A percentile compares a stretch with the other conserved stretches of the same genome.
phyloP scores from a whole-genome alignment of 2,329 filamentous ascomycete genomes.

The Rutstroemia sp. region DNA sequence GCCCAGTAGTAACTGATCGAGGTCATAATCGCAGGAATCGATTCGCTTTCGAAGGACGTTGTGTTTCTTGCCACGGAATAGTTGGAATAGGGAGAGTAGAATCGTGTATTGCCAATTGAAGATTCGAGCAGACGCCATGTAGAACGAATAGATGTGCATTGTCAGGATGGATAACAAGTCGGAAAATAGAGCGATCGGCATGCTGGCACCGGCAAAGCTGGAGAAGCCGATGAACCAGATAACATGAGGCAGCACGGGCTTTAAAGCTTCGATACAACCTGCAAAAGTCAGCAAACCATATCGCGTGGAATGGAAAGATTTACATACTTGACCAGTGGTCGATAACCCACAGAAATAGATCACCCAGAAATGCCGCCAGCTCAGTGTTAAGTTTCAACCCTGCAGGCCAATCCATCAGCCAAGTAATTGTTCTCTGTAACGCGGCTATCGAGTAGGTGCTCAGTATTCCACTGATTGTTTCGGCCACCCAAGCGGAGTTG shows the following conservation, averaged over 20 bases:
- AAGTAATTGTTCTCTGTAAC: constrained; percentile 79
- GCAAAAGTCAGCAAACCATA: background rate
- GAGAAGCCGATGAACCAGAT: constrained; percentile 93
- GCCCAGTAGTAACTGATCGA: constrained; percentile 91
- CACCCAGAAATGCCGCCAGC: constrained; percentile 85
- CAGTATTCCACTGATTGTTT: constrained; percentile 68
- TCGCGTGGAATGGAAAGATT: background rate
- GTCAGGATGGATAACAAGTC: constrained; percentile 88
- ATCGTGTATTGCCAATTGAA: constrained; percentile 99
- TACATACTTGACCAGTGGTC: constrained; percentile 85
- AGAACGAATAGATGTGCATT: constrained; percentile 96
- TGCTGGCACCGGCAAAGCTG: constrained; percentile 89
- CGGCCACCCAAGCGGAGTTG: constrained; percentile 77
- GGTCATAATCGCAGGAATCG: constrained; percentile 96
- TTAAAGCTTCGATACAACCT: constrained; percentile 70
- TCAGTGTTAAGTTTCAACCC: constrained; percentile 94
- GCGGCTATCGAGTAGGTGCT: constrained; percentile 81
- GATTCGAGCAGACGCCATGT: constrained; percentile 91
- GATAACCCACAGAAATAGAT: constrained; percentile 96
- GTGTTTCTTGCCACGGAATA: constrained; percentile 96
- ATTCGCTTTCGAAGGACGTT: constrained; percentile 96
- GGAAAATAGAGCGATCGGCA: constrained; percentile 93
- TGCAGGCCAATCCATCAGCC: constrained; percentile 94
- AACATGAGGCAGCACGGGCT: constrained; percentile 74
- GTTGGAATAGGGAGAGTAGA: constrained; percentile 93